Evolutionary conservation across 1,284 basidiomycete species (phyloP).

Genomic region (Trametes hirsuta): DNA sequence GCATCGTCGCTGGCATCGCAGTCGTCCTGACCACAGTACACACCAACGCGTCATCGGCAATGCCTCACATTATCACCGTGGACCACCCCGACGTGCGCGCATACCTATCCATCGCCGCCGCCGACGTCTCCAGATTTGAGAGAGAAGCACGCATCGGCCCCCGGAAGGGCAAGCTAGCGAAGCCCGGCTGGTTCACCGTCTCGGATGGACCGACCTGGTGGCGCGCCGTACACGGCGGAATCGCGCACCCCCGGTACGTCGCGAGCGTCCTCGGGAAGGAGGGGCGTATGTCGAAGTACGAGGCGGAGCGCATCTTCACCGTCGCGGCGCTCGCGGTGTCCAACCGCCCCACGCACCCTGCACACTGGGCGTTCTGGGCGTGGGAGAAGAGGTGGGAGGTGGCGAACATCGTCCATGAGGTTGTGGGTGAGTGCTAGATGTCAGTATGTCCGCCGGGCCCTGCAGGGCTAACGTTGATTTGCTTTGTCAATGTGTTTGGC

Average conservation of each 20-base stretch:
- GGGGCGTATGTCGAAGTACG: neutral
- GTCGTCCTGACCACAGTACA: neutral
- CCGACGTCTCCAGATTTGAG: neutral
- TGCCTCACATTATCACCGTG: neutral
- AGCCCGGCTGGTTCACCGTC: conserved; percentile 1
- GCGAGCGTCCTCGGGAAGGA: conserved; percentile 1
- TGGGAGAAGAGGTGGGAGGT: conserved; percentile 11
- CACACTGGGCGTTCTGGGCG: conserved; percentile 32
- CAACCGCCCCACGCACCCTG: conserved; percentile 13
- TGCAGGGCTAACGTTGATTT: neutral
- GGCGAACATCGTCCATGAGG: conserved; percentile 10
- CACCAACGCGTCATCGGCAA: neutral
- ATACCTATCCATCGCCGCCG: neutral
- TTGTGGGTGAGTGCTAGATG: conserved; percentile 1
- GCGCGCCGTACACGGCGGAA: conserved; percentile 10
- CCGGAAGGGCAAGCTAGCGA: neutral
- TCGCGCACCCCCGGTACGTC: conserved; percentile 6
- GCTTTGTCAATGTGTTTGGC: neutral
- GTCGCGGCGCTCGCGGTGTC: conserved; percentile 29
- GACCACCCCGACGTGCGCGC: conserved; percentile 3
- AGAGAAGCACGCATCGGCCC: neutral
- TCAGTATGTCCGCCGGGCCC: neutral
- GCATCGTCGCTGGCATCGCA: neutral
- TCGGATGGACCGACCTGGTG: conserved; percentile 6
- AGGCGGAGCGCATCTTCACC: conserved; percentile 24